These are phyloP conservation scores for Stropharia rugosoannulata DNA, from an alignment of 768 basidiomycete species.

Conservation along the genomic window DNA sequence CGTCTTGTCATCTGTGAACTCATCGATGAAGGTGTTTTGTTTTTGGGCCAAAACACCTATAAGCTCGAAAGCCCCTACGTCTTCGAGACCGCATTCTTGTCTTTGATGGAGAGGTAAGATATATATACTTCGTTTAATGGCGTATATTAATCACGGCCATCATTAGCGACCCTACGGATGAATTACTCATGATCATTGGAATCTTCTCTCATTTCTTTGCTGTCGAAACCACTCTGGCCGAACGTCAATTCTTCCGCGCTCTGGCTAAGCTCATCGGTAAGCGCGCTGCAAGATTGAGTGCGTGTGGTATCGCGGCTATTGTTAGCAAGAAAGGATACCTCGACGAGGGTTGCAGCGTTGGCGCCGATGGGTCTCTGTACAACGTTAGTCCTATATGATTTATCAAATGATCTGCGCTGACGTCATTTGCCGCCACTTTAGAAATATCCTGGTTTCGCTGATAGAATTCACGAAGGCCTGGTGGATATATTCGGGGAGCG, in stretches of 20 bases:
- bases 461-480: conserved; percentile 89
- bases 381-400: conserved; percentile 57
- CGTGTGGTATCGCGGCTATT: conserved; percentile 96
- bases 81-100: conserved; percentile 96
- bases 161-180: conserved; percentile 89
- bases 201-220: conserved; percentile 98
- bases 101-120: conserved; percentile 87
- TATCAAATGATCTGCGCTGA: background rate
- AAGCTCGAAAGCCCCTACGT: conserved; percentile 93
- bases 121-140: background rate
- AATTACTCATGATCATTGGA: conserved; percentile 94
- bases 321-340: conserved; percentile 93
- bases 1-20: conserved; percentile 94
- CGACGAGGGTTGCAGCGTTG: conserved; percentile 86
- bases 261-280: conserved; percentile 88
- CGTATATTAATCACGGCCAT: background rate
- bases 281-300: conserved; percentile 86
- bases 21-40: conserved; percentile 94
- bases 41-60: conserved; percentile 98
- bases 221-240: conserved; percentile 92
- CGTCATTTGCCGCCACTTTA: conserved; percentile 27
- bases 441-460: conserved; percentile 98
- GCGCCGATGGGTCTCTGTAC: conserved; percentile 94
- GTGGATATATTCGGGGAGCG: conserved; percentile 96
- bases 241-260: conserved; percentile 96